Percentiles rank a stretch among this genome's conserved stretches.
phyloP scores from a whole-genome alignment of 2,329 filamentous ascomycete genomes.

The Curvularia sp. region DNA sequence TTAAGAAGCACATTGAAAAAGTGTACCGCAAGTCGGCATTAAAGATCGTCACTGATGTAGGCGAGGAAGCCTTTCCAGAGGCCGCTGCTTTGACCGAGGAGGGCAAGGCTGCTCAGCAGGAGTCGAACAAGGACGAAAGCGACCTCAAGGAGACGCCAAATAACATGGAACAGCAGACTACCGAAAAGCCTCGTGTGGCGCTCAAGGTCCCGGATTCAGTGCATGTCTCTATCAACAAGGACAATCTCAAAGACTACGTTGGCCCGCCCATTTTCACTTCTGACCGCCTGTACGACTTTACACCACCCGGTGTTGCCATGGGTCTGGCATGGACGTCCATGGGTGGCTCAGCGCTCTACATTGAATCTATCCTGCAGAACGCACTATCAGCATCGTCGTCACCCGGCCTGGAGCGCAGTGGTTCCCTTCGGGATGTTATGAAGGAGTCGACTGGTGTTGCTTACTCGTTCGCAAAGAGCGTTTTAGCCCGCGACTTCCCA shows the following conservation, averaged over 20 bases:
- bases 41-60: constrained; percentile 95
- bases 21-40: constrained; percentile 96
- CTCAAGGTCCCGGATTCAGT: constrained; percentile 86
- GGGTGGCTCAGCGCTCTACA: constrained; percentile 94
- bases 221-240: constrained; percentile 83
- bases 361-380: constrained; percentile 93
- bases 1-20: constrained; percentile 99
- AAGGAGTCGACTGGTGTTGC: constrained; percentile 96
- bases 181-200: constrained; percentile 72
- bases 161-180: constrained; percentile 65
- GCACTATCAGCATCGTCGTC: constrained; percentile 75
- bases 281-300: constrained; percentile 91
- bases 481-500: constrained; percentile 83
- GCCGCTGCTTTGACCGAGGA: constrained; percentile 83
- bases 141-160: constrained; percentile 68
- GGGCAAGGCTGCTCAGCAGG: constrained; percentile 78
- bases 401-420: constrained; percentile 86
- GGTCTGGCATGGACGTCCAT: constrained; percentile 97
- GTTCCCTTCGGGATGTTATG: constrained; percentile 96
- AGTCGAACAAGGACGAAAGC: constrained; percentile 69
- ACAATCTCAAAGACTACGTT: constrained; percentile 95
- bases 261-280: constrained; percentile 95
- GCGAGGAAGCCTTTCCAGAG: constrained; percentile 82
- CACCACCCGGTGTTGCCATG: constrained; percentile 95
- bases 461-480: constrained; percentile 92